These are phyloP conservation scores for Asclepias syriaca DNA, from an alignment of 257 asterid species.

Conservation along the genomic window DNA sequence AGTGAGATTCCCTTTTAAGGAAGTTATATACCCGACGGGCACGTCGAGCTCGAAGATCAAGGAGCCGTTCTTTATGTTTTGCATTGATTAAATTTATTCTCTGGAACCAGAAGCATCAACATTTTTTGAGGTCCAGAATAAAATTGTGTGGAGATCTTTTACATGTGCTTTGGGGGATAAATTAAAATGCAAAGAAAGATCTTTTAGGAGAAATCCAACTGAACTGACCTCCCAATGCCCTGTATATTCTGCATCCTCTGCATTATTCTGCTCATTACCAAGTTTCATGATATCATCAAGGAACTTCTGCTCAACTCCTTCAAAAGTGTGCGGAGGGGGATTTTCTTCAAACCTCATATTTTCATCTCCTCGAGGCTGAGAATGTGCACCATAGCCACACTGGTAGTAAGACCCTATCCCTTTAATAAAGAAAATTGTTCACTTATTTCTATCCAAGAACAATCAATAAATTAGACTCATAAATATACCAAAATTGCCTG, in stretches of 20 bases:
- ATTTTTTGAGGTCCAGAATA: too few relatives aligned
- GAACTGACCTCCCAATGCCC: conserved; percentile 86
- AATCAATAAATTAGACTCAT: not conserved
- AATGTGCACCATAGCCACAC: conserved; percentile 49
- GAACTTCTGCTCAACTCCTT: conserved; percentile 80
- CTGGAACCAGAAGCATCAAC: too few relatives aligned
- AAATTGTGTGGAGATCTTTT: too few relatives aligned
- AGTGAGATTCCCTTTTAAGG: too few relatives aligned
- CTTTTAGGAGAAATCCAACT: conserved; percentile 7
- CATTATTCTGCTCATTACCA: conserved; percentile 86
- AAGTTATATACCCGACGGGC: too few relatives aligned
- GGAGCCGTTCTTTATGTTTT: too few relatives aligned
- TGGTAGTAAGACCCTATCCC: conserved; percentile 76
- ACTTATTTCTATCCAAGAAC: conserved; percentile 28
- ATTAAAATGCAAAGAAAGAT: not conserved
- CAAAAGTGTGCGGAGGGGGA: conserved; percentile 43
- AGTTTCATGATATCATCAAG: conserved; percentile 77
- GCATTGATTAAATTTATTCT: too few relatives aligned
- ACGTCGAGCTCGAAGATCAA: too few relatives aligned
- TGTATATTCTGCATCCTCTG: conserved; percentile 88
- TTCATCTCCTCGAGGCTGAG: conserved; percentile 69
- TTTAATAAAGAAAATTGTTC: too few relatives aligned
- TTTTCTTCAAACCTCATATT: conserved; percentile 71
- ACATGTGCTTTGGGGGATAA: not conserved
- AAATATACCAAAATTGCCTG: not conserved